Conservation (phyloP, 2,329 filamentous ascomycete species). For the Fusarium torreyae region DNA sequence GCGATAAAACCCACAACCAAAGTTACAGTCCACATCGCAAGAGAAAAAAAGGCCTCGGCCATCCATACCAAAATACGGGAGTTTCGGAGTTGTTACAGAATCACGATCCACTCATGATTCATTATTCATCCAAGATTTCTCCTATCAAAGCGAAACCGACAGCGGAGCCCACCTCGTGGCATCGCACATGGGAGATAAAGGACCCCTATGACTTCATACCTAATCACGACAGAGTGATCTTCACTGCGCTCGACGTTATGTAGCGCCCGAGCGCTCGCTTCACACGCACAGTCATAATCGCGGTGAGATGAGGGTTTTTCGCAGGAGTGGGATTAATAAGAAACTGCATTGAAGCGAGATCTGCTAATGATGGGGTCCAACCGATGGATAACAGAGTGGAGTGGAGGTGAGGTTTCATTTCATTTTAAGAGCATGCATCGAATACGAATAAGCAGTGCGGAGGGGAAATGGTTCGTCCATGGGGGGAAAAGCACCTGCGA, state of each 20-base stretch:
- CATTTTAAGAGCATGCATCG: slow-evolving; percentile 34
- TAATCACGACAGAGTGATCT: slow-evolving; percentile 26
- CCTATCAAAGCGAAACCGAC: slow-evolving; percentile 10
- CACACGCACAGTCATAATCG: slow-evolving; percentile 41
- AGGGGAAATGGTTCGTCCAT: slow-evolving; percentile 1
- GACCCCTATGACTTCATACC: slow-evolving; percentile 54
- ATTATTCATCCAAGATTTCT: slow-evolving; percentile 5
- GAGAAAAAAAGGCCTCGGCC: slow-evolving; percentile 1
- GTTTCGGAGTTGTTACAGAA: slow-evolving; percentile 20
- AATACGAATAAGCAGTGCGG: slow-evolving; percentile 41
- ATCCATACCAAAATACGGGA: slow-evolving; percentile 1
- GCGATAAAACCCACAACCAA: slow-evolving; percentile 1
- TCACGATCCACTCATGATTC: slow-evolving; percentile 26
- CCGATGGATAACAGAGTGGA: slow-evolving; percentile 30
- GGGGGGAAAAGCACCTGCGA: slow-evolving; percentile 11
- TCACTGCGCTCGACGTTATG: slow-evolving; percentile 26
- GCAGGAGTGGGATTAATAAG: slow-evolving; percentile 37
- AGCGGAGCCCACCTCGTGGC: slow-evolving; percentile 9
- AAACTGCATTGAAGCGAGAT: slow-evolving; percentile 32
- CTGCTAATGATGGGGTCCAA: slow-evolving; percentile 33
- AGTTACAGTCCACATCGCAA: slow-evolving; percentile 7
- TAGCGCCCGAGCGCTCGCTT: slow-evolving; percentile 41
- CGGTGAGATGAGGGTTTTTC: slow-evolving; percentile 42
- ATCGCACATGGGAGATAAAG: slow-evolving; percentile 34
- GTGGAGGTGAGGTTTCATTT: slow-evolving; percentile 35